A percentile compares a stretch with the other conserved stretches of the same genome.
Evolutionary conservation across 1,284 basidiomycete genomes (phyloP).

Genomic region (Xerocomus cyaneibrunnescens): DNA sequence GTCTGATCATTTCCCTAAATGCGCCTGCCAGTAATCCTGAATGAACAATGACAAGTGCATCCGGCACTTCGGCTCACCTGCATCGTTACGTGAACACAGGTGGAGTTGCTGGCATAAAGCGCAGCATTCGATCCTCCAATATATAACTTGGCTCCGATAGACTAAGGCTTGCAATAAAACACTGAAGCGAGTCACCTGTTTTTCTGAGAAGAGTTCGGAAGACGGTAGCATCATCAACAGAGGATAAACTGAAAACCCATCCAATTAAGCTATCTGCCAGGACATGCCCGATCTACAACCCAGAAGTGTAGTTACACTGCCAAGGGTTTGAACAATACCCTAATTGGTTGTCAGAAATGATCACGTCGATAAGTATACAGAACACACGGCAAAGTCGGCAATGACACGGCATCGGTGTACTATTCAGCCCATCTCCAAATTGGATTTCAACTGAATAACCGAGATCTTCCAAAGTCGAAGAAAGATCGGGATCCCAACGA

Average conservation of each 20-base stretch:
- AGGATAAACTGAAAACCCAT: slow-evolving; percentile 32
- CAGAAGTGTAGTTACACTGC: slow-evolving; percentile 30
- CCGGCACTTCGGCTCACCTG: slow-evolving; percentile 16
- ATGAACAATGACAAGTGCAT: not conserved
- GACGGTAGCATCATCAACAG: slow-evolving; percentile 18
- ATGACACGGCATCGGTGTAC: slow-evolving; percentile 50
- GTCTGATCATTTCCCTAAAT: slow-evolving; percentile 26
- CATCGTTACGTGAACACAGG: slow-evolving; percentile 30
- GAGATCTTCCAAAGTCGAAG: slow-evolving; percentile 38
- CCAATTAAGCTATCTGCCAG: slow-evolving; percentile 34
- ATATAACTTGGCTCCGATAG: slow-evolving; percentile 34
- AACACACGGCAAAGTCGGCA: slow-evolving; percentile 28
- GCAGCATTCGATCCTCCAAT: slow-evolving; percentile 36
- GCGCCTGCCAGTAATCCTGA: slow-evolving; percentile 46
- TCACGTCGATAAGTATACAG: not conserved
- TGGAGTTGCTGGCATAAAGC: slow-evolving; percentile 16
- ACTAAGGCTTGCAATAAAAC: slow-evolving; percentile 42
- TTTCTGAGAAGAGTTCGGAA: slow-evolving; percentile 26
- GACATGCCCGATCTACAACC: slow-evolving; percentile 17
- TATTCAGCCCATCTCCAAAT: too few species aligned
- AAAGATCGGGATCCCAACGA: slow-evolving; percentile 35
- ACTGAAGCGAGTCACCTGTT: slow-evolving; percentile 21
- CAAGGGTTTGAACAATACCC: slow-evolving; percentile 33
- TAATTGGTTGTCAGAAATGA: slow-evolving; percentile 7
- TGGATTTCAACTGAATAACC: slow-evolving; percentile 41